These are phyloP conservation scores for Carex arenaria DNA, from an alignment of 202 grass and related monocot species.

Conservation along the genomic window DNA sequence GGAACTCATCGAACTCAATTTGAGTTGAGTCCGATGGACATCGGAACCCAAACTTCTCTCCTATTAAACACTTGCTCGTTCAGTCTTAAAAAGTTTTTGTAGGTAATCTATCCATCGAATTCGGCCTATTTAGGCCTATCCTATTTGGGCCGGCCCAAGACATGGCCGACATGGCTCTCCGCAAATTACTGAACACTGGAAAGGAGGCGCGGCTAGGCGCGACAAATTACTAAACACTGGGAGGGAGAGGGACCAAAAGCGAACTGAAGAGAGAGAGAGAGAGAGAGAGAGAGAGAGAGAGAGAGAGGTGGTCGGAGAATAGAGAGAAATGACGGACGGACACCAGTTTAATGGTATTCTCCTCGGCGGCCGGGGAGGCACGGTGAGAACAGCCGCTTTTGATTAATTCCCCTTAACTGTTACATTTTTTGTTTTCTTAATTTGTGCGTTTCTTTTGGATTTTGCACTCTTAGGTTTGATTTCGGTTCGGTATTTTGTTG, in stretches of 20 bases:
- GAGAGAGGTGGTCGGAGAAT: neutral
- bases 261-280: neutral
- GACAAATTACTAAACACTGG: no score
- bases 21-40: no score
- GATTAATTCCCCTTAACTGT: neutral
- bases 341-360: conserved; percentile 72
- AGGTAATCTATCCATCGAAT: neutral
- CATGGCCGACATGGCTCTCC: neutral
- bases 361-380: conserved; percentile 76
- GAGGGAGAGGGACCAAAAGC: neutral
- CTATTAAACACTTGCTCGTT: neutral
- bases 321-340: conserved; percentile 51
- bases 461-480: neutral
- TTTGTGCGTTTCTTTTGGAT: neutral
- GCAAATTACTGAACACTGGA: neutral
- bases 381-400: conserved; percentile 29
- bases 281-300: neutral
- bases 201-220: neutral
- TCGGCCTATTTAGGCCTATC: neutral
- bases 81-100: neutral
- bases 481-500: neutral
- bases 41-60: no score
- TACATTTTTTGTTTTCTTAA: neutral
- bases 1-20: no score
- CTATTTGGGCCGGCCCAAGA: neutral